Base-by-base conservation (phyloP, 805 yeast genomes). In the Novakomyces olei region DNA sequence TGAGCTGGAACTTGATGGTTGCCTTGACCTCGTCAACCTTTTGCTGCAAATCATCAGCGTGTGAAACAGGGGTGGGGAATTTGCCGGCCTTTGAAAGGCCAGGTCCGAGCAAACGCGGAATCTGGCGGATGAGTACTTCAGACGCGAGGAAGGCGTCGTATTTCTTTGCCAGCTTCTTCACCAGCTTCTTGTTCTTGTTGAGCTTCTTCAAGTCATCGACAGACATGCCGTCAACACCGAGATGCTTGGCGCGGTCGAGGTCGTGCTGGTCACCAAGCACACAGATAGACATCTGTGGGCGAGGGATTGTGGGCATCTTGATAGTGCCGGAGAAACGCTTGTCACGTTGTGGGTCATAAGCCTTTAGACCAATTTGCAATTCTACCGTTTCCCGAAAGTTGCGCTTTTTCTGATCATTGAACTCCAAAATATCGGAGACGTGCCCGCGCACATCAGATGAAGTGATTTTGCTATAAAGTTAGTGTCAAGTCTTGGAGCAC, bases 11-110 rank as follows among this genome's bases (percentile, higher is more conserved):
- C 79, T 85, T 88, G 72, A 88, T 81, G 74, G 99, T 88, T 48
- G 98, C 83, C 70, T 76, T 83, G 55, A 88, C 96, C 60, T 88
- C 99, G 54, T 67, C 72, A 55, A 88, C 88, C 79, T 85, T 88
- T 50, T 71, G 58, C 74, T 79, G 78, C 60, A 88, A 73, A 63
- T 88, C 98, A 61, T 88, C 99, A 64, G 78, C 71, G 78, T 88
- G 98, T 47, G 99, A 88, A 54, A 88, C 98, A 67, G 99, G 99
- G 63, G 96, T 85, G 65, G 99, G 99, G 94, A 88, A 88, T 85
- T 88, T 88, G 77, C 98, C 98, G 60, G 95, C 96, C 78, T 88
- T 88, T 51, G 98, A 88, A 60, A 88, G 80, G 65, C 85, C 94
- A 63, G 99, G 99, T 70, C 99, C 99, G 60, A 88, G 73, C 61